Evolutionary conservation across 169 alveolate genomes (phyloP).

Genomic region (Hepatocystis sp.): DNA sequence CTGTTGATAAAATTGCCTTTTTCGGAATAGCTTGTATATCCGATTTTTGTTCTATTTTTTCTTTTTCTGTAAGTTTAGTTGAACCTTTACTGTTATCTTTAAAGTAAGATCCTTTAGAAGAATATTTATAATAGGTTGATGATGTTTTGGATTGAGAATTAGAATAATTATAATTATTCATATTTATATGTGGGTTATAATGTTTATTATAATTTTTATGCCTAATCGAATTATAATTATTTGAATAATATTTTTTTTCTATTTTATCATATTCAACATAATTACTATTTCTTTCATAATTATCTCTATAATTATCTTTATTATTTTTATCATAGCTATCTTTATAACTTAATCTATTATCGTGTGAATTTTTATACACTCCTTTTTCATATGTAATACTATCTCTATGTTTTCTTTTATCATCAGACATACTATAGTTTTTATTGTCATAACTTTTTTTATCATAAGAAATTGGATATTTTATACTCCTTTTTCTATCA

Average conservation of each 20-base stretch:
- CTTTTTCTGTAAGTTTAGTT: slow-evolving; percentile 32
- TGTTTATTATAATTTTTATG: slow-evolving; percentile 59
- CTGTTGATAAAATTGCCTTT: slow-evolving; percentile 65
- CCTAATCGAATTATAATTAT: slow-evolving; percentile 37
- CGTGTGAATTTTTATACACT: slow-evolving; percentile 35
- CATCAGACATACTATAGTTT: slow-evolving; percentile 42
- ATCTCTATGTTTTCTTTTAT: slow-evolving; percentile 39
- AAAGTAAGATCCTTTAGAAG: slow-evolving; percentile 29
- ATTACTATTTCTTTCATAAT: slow-evolving; percentile 29
- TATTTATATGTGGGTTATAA: slow-evolving; percentile 27
- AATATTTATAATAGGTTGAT: slow-evolving; percentile 36
- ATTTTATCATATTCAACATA: slow-evolving; percentile 66
- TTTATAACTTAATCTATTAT: slow-evolving; percentile 41
- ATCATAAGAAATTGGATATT: slow-evolving; percentile 22
- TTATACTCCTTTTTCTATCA: slow-evolving; percentile 47
- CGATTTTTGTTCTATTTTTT: slow-evolving; percentile 28
- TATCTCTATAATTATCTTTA: slow-evolving; percentile 31
- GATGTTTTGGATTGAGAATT: slow-evolving; percentile 37
- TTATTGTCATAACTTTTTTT: slow-evolving; percentile 38
- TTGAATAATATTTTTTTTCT: slow-evolving; percentile 62
- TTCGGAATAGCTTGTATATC: slow-evolving; percentile 59
- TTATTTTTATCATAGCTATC: slow-evolving; percentile 27
- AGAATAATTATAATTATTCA: slow-evolving; percentile 35
- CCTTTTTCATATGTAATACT: slow-evolving; percentile 14
- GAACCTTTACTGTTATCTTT: slow-evolving; percentile 9